Evolutionary conservation across 352 stramenopile species (phyloP).

Genomic region (Phytopythium cucurbitacearum): DNA sequence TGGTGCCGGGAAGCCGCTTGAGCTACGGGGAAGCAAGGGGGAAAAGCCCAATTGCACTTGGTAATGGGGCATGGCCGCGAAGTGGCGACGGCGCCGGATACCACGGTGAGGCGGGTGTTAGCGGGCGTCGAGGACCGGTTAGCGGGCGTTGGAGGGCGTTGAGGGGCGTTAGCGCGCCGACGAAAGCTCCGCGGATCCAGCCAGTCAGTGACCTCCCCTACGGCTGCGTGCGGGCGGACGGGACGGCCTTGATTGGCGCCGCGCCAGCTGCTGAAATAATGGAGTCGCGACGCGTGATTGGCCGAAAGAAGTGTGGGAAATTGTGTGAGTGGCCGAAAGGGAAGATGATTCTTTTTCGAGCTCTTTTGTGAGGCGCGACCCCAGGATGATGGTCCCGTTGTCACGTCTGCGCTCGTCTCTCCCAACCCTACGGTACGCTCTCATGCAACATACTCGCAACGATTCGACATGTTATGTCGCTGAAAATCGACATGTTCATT

Average conservation of each 20-base stretch:
- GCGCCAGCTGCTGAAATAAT: constrained; percentile 1
- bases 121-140: background rate
- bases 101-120: background rate
- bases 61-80: too few relatives aligned
- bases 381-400: background rate
- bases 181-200: background rate
- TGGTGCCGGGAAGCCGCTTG: too few relatives aligned
- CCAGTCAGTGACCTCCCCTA: too few relatives aligned
- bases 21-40: too few relatives aligned
- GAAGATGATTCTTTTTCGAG: constrained; percentile 4
- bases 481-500: background rate
- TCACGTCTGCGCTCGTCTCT: background rate
- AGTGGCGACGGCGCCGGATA: too few relatives aligned
- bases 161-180: background rate
- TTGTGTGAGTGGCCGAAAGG: too few relatives aligned
- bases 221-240: too few relatives aligned
- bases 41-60: too few relatives aligned
- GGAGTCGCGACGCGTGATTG: background rate
- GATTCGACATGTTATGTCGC: background rate
- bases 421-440: too few relatives aligned
- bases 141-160: background rate
- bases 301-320: background rate
- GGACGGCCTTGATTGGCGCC: background rate
- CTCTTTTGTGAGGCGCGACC: background rate
- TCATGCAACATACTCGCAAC: too few relatives aligned